Conservation (phyloP, 805 yeast genomes). For the Candida nonsorbophila region DNA sequence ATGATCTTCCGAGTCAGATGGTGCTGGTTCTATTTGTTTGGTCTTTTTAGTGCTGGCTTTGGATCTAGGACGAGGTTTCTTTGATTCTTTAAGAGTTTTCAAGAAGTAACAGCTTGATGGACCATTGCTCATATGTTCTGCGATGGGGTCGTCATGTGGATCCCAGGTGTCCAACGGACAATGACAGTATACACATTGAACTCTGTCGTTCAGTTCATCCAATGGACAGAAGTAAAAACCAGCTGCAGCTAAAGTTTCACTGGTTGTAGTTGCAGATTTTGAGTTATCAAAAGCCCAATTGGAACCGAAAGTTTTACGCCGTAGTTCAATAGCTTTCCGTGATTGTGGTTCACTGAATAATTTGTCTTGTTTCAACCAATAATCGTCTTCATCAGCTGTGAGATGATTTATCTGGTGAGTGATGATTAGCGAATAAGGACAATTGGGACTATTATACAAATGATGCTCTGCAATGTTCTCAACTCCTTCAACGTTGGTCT, state of each 20-base stretch:
- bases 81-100: constrained; percentile 4
- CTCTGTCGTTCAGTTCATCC: constrained; percentile 25
- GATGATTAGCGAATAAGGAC: constrained; percentile 12
- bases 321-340: constrained; percentile 20
- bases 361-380: constrained; percentile 13
- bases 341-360: constrained; percentile 29
- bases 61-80: neutral
- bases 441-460: constrained; percentile 12
- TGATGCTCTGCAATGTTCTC: constrained; percentile 14
- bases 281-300: constrained; percentile 43
- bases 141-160: constrained; percentile 53
- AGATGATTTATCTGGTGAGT: constrained; percentile 8
- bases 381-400: constrained; percentile 1
- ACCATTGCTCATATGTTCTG: constrained; percentile 42
- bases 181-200: constrained; percentile 23
- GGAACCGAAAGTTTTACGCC: constrained; percentile 35
- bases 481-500: constrained; percentile 15
- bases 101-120: constrained; percentile 22
- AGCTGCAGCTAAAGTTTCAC: constrained; percentile 38
- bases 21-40: too few relatives aligned
- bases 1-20: too few relatives aligned
- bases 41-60: too few relatives aligned
- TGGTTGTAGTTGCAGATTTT: constrained; percentile 31
- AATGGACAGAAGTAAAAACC: constrained; percentile 36
- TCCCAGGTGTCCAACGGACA: constrained; percentile 48